Base-by-base conservation (phyloP, 2,329 filamentous ascomycete species). In the Colletotrichum sp. region DNA sequence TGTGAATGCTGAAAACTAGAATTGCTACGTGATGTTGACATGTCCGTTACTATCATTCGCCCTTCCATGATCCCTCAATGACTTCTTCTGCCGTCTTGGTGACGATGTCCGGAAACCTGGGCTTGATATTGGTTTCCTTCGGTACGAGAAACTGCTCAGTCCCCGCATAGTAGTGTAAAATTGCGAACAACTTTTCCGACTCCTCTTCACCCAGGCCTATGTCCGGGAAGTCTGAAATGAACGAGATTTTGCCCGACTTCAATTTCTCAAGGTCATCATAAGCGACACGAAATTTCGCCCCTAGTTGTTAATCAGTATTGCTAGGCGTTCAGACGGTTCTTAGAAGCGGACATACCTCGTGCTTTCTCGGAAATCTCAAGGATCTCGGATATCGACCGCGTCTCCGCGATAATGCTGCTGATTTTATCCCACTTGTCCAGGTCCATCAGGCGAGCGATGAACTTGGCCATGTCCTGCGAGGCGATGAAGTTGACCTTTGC, bases 381-480 rank as follows among this genome's bases (percentile, higher is more conserved):
- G 6, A 87, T 65, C 75, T 87, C 80, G 43, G 84, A 84, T 72
- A 83, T 86, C 4, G 83, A 84, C 21, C 83, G 72, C 52, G 81
- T 80, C 65, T 86, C 84, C 0, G 84, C 84, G 79, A 83, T 74
- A 32, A 82, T 75, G n/a, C 67, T 68, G 60, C 81, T 78, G 13
- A 79, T 72, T 64, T 84, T 82, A 6, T 84, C 82, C 87, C 88
- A 89, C 34, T 81, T 80, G 6, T 83, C 77, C 30, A 85, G 75
- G 28, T 83, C 82, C 7, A 89, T 79, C 6, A 83, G 72, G 28
- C 80, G 81, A 21, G 82, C 83, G n/a, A 88, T 80, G 71, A 86
- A 88, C 28, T 59, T 67, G 9, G 72, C 75, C 52, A 77, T 67
- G 32, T 77, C 73, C 34, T 72, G 66, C 13, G 72, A 66, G 15